A percentile compares a stretch with the other conserved stretches of the same genome.
Evolutionary conservation across 2,329 filamentous ascomycete genomes (phyloP).

Genomic region (Penicillium palitans): DNA sequence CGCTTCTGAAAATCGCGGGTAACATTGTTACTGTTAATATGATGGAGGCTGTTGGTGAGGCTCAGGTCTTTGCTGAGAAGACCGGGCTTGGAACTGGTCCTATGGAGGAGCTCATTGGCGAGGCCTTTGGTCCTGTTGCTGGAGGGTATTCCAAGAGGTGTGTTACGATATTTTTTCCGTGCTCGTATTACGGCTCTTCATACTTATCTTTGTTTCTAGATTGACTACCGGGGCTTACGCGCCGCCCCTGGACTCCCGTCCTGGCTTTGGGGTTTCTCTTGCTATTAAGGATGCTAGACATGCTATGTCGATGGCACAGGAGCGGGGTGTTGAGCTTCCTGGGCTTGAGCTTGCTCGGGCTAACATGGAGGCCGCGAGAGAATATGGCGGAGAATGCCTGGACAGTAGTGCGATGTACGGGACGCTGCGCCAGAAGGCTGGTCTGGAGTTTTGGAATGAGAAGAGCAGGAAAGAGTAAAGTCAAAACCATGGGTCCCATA

Average conservation of each 20-base stretch:
- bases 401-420: slow-evolving; percentile 45
- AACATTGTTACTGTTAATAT: slow-evolving; percentile 47
- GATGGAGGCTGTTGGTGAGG: slow-evolving; percentile 50
- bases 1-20: slow-evolving; percentile 48
- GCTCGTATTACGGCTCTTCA: background rate
- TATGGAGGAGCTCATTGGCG: slow-evolving; percentile 46
- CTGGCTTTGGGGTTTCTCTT: slow-evolving; percentile 40
- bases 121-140: slow-evolving; percentile 47
- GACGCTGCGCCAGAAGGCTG: slow-evolving; percentile 37
- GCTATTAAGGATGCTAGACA: slow-evolving; percentile 43
- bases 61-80: slow-evolving; percentile 50
- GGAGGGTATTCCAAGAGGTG: slow-evolving; percentile 47
- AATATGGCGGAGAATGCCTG: slow-evolving; percentile 40
- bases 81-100: slow-evolving; percentile 45
- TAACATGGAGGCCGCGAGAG: slow-evolving; percentile 39
- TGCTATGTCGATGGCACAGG: slow-evolving; percentile 35
- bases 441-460: slow-evolving; percentile 42
- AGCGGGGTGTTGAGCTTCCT: slow-evolving; percentile 35
- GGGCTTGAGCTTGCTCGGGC: slow-evolving; percentile 35
- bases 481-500: background rate
- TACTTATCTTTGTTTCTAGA: slow-evolving; percentile 19
- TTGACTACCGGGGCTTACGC: slow-evolving; percentile 47
- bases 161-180: background rate
- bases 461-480: slow-evolving; percentile 34
- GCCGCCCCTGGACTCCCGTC: slow-evolving; percentile 37